Percentiles rank a stretch among this genome's conserved stretches.
Conservation (phyloP, 1,139 yeast genomes). For the Lodderomyces margitis region DNA sequence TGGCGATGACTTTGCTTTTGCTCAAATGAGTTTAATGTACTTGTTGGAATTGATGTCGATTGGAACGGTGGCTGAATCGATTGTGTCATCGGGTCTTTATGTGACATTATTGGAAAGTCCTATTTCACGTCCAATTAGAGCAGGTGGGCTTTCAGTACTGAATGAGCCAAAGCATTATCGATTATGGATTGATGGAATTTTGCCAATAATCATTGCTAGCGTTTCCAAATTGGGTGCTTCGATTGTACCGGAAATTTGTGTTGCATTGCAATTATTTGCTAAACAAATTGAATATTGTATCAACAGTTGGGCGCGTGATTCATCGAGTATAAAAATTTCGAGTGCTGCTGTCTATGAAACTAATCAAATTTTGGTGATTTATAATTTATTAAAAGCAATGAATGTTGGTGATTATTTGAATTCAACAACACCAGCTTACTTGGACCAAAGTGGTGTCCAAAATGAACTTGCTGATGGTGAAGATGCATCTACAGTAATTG, state of each 20-base stretch:
- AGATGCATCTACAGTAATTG: conserved; percentile 19
- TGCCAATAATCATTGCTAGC: conserved; percentile 64
- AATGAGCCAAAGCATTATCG: conserved; percentile 58
- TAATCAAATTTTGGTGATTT: conserved; percentile 66
- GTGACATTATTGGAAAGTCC: conserved; percentile 74
- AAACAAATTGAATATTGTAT: conserved; percentile 66
- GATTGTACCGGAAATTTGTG: conserved; percentile 62
- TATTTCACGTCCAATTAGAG: conserved; percentile 62
- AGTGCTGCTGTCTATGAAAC: conserved; percentile 74
- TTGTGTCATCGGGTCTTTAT: conserved; percentile 65
- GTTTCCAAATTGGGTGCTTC: conserved; percentile 63
- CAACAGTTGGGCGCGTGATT: conserved; percentile 67
- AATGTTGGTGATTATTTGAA: conserved; percentile 45
- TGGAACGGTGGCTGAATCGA: conserved; percentile 62
- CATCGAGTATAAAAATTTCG: conserved; percentile 54
- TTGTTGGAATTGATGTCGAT: conserved; percentile 67
- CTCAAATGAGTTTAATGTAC: conserved; percentile 69
- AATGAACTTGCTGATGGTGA: conserved; percentile 8
- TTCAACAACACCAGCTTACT: conserved; percentile 7
- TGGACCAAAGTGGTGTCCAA: not conserved
- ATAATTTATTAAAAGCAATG: conserved; percentile 53
- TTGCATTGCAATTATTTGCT: conserved; percentile 61
- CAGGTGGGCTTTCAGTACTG: conserved; percentile 57
- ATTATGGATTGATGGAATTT: conserved; percentile 79
- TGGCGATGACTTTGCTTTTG: conserved; percentile 65